Percentiles rank a stretch among this genome's conserved stretches.
Conservation (phyloP, 805 yeast genomes). For the Myxozyma sirexii region DNA sequence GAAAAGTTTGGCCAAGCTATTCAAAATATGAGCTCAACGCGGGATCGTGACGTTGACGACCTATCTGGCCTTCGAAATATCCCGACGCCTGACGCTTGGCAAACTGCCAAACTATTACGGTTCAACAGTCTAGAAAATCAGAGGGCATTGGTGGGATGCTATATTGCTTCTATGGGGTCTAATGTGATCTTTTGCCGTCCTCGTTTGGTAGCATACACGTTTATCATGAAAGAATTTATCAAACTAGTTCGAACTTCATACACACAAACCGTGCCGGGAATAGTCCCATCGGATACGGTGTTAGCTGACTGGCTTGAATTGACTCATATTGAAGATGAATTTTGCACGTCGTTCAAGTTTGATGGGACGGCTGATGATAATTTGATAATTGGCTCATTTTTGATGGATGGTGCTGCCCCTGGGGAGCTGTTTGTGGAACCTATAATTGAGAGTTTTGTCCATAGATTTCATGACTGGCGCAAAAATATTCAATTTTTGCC, state of each 20-base stretch:
- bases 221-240: background rate
- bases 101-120: background rate
- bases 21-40: background rate
- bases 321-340: slow-evolving; percentile 5
- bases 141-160: slow-evolving; percentile 11
- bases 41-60: background rate
- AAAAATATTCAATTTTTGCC: background rate
- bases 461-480: slow-evolving; percentile 3
- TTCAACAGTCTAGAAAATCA: slow-evolving; percentile 3
- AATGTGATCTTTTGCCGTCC: slow-evolving; percentile 7
- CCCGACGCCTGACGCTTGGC: background rate
- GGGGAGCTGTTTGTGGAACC: slow-evolving; percentile 12
- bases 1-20: slow-evolving; percentile 2
- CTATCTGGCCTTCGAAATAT: background rate
- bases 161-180: slow-evolving; percentile 3
- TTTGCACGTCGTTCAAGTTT: background rate
- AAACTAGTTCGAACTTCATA: background rate
- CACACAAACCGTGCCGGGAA: background rate
- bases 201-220: background rate
- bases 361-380: slow-evolving; percentile 8
- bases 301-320: slow-evolving; percentile 9
- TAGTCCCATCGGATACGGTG: background rate
- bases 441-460: slow-evolving; percentile 6
- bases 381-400: background rate
- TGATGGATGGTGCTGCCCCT: background rate